phyloP scores from a whole-genome alignment of 805 yeast species.

The Starmerella riodocensis region DNA sequence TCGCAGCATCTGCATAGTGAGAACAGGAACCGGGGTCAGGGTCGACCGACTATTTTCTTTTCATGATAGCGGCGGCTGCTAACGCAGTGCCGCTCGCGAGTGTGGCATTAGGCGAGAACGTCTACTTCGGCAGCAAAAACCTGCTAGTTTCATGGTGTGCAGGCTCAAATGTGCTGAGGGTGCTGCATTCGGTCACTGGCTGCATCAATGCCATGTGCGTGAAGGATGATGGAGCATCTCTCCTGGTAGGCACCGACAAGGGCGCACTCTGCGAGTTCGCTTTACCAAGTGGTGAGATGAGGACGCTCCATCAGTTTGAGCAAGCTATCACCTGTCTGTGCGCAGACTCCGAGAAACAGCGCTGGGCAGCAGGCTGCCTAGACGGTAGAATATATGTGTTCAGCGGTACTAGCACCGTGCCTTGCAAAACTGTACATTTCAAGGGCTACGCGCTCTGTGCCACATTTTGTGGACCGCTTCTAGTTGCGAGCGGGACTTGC shows the following conservation, averaged over 20 bases:
- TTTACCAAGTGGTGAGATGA: too few relatives aligned
- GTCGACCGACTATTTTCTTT: slow-evolving; percentile 5
- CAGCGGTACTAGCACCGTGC: slow-evolving; percentile 27
- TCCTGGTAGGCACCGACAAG: slow-evolving; percentile 12
- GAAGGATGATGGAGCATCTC: background rate
- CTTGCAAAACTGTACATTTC: slow-evolving; percentile 6
- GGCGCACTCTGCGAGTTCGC: slow-evolving; percentile 3
- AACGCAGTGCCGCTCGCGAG: slow-evolving; percentile 11
- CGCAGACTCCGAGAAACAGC: background rate
- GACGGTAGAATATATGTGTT: slow-evolving; percentile 54
- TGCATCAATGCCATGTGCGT: slow-evolving; percentile 1
- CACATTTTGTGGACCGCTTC: slow-evolving; percentile 17
- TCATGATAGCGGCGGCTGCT: slow-evolving; percentile 13
- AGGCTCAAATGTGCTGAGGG: background rate
- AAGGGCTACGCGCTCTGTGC: slow-evolving; percentile 24
- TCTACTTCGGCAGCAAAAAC: slow-evolving; percentile 11
- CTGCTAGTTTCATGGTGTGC: slow-evolving; percentile 5
- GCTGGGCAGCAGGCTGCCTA: slow-evolving; percentile 46
- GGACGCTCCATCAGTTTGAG: background rate
- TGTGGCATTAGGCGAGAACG: background rate
- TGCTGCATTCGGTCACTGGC: slow-evolving; percentile 6
- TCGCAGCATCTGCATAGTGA: too few relatives aligned
- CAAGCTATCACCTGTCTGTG: slow-evolving; percentile 5
- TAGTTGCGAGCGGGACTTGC: slow-evolving; percentile 29
- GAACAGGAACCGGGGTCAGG: too few relatives aligned